phyloP scores from a whole-genome alignment of 306 rosid genomes.

The Cucurbita ficifolia region DNA sequence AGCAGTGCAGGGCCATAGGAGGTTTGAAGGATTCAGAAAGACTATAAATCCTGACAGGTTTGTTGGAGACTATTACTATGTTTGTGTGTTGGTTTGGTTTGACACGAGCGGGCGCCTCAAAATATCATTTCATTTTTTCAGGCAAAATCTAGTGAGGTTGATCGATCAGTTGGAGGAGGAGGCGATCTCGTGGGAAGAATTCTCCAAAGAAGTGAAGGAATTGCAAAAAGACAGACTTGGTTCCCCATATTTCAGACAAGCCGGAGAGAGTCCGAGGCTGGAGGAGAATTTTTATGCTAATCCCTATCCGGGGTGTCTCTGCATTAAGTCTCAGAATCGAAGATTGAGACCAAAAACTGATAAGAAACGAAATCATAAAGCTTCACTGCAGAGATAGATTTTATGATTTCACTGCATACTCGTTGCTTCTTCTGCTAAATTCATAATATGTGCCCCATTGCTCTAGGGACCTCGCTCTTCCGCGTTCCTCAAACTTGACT shows the following conservation, averaged over 20 bases:
- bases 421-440: constrained; percentile 3
- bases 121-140: constrained; percentile 23
- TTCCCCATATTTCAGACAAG: constrained; percentile 52
- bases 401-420: not conserved
- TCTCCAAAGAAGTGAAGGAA: constrained; percentile 40
- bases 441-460: not conserved
- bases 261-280: constrained; percentile 61
- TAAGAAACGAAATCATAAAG: constrained; percentile 15
- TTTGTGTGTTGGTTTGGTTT: not conserved
- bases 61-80: not conserved
- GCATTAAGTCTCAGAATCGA: constrained; percentile 40
- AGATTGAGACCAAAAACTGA: constrained; percentile 18
- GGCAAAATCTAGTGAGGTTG: constrained; percentile 59
- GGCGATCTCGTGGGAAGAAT: constrained; percentile 44
- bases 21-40: constrained; percentile 79
- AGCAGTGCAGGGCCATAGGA: constrained; percentile 94
- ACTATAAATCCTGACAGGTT: constrained; percentile 93
- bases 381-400: constrained; percentile 30
- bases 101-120: not conserved
- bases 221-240: constrained; percentile 65
- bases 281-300: constrained; percentile 95
- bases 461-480: not conserved
- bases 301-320: constrained; percentile 85
- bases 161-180: constrained; percentile 51
- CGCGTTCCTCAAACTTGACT: not conserved